A percentile compares a stretch with the other conserved stretches of the same genome.
Evolutionary conservation across 352 stramenopile genomes (phyloP).

Genomic region (Phytophthora macrochlamydospora): DNA sequence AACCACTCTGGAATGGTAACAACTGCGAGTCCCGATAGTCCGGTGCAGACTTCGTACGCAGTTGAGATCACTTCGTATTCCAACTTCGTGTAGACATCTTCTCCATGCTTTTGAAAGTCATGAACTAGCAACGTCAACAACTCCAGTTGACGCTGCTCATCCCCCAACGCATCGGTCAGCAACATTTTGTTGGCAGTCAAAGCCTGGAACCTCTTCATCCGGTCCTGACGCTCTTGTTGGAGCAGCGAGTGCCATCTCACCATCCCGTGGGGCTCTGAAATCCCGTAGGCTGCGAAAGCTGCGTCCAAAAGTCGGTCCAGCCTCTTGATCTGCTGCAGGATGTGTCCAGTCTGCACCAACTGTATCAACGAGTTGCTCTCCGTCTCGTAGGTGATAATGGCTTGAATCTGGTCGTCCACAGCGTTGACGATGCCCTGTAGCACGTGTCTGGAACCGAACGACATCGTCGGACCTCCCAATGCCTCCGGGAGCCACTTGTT

Average conservation of each 20-base stretch:
- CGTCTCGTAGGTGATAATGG: conserved; percentile 22
- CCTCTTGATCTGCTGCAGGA: conserved; percentile 25
- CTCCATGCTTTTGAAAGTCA: conserved; percentile 27
- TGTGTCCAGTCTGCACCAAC: conserved; percentile 32
- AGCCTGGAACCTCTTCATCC: conserved; percentile 21
- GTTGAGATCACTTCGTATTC: conserved; percentile 25
- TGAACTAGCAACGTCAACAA: conserved; percentile 33
- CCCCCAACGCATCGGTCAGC: conserved; percentile 21
- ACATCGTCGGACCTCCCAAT: conserved; percentile 6
- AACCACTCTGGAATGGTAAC: conserved; percentile 35
- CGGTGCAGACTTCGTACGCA: conserved; percentile 22
- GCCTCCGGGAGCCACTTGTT: conserved; percentile 19
- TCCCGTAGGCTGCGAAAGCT: conserved; percentile 18
- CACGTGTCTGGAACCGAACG: conserved; percentile 18
- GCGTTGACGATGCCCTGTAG: conserved; percentile 21
- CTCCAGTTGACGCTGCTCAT: conserved; percentile 31
- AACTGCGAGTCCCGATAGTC: conserved; percentile 20
- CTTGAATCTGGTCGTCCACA: conserved; percentile 24
- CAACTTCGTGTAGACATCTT: conserved; percentile 25
- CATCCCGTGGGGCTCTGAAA: conserved; percentile 14
- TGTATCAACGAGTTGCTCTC: conserved; percentile 23
- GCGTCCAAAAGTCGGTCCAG: conserved; percentile 33
- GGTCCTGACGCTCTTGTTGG: conserved; percentile 28
- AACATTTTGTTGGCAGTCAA: conserved; percentile 15
- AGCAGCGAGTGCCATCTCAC: conserved; percentile 26